Base-by-base conservation (phyloP, 2,329 filamentous ascomycete genomes). In the Penicillium decumbens region DNA sequence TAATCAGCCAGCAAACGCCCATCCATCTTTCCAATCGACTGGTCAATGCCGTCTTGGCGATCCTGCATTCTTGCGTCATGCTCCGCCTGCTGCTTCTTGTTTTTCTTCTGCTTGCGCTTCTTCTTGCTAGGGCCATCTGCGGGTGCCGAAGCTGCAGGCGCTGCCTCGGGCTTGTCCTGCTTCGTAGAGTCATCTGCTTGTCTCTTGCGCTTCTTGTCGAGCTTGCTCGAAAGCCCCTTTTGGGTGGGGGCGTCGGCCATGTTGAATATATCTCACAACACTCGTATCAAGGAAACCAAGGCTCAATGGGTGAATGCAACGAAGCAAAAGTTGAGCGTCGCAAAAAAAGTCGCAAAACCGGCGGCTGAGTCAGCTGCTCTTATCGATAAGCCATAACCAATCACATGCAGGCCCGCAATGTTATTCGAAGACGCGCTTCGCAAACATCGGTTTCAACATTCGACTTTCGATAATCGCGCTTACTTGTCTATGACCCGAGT, bases 1-100 rank as follows among this genome's bases (percentile, higher is more conserved):
- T 95, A 84, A 67, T 96, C 92, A 1, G 91, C 88, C 41, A 96
- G 75, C 37, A 96, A 77, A 57, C 85, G 82, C 52, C 82, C 85
- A 68, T 95, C 89, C 85, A 96, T 91, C 53, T 83, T 81, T 39
- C 83, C 81, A 66, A 96, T 88, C 3, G 87, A 81, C 56, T 82
- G 83, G 72, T 96, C 95, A 58, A 96, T 75, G 6, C 86, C 85
- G 29, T 85, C 80, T 61, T 89, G 82, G 38, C 82, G 78, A 65
- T 89, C 83, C 50, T 64, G 59, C 18, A 63, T 56, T 41, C 65
- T 67, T 38, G 57, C 57, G 42, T 62, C 58, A 9, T 66, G 57
- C 30, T 66, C 57, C 1, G 53, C 46, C 23, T 62, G 58, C 43
- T 57, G 51, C 52, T 63, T 57, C 43, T 57, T 61, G 40, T 62